A percentile compares a stretch with the other conserved stretches of the same genome.
These are phyloP conservation scores for Termitomyces titanicus DNA, from an alignment of 768 basidiomycete species.

Conservation along the genomic window DNA sequence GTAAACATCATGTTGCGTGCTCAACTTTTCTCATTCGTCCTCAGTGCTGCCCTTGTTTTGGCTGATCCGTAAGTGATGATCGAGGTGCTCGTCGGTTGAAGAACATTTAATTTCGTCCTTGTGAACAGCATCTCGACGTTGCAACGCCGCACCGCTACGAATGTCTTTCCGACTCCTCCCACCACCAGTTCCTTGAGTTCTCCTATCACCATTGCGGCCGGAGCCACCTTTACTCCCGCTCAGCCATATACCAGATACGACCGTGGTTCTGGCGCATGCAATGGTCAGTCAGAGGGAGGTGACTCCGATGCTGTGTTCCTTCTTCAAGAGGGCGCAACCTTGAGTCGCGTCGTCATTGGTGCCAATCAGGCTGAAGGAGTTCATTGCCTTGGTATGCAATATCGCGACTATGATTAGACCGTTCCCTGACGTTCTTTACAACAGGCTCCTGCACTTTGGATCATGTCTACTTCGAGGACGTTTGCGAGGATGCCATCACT, in stretches of 20 bases:
- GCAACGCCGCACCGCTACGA: constrained; percentile 31
- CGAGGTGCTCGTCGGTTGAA: background rate
- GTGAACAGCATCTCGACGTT: constrained; percentile 7
- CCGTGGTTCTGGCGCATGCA: constrained; percentile 36
- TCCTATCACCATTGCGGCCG: constrained; percentile 29
- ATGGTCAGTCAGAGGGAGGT: constrained; percentile 33
- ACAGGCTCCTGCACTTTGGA: constrained; percentile 20
- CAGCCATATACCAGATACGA: constrained; percentile 34
- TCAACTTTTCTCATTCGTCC: background rate
- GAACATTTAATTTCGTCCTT: background rate
- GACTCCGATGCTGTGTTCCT: constrained; percentile 38
- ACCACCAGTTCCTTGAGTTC: constrained; percentile 31
- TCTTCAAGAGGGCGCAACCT: constrained; percentile 35
- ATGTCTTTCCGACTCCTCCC: constrained; percentile 31
- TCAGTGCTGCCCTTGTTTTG: constrained; percentile 1
- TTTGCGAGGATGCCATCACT: constrained; percentile 25
- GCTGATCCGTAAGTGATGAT: constrained; percentile 3
- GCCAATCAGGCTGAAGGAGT: constrained; percentile 38
- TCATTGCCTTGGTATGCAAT: constrained; percentile 31
- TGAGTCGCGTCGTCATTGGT: constrained; percentile 37
- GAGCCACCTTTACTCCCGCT: constrained; percentile 31
- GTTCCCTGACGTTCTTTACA: background rate
- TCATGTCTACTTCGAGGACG: constrained; percentile 22
- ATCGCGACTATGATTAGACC: background rate
- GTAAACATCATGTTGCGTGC: background rate